Percentiles rank a stretch among this genome's conserved stretches.
Evolutionary conservation across 1,139 yeast species (phyloP).

Genomic region (Nadsonia commutata): DNA sequence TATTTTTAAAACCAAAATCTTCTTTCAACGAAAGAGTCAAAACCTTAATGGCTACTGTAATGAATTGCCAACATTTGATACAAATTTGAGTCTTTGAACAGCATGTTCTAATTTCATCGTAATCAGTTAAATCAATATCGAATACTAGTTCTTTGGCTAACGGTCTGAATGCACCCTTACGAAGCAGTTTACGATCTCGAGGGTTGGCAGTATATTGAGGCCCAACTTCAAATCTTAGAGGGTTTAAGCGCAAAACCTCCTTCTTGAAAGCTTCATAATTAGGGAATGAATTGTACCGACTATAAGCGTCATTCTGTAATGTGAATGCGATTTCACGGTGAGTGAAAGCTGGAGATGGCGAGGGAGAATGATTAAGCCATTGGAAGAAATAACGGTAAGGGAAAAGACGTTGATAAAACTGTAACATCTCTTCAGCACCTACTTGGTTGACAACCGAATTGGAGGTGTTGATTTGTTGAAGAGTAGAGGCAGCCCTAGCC

Average conservation of each 20-base stretch:
- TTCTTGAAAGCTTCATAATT: constrained; percentile 59
- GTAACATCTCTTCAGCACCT: constrained; percentile 9
- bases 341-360: constrained; percentile 46
- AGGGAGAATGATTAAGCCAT: constrained; percentile 82
- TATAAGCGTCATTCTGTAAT: constrained; percentile 57
- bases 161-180: constrained; percentile 71
- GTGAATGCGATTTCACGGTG: constrained; percentile 93
- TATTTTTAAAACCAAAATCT: constrained; percentile 79
- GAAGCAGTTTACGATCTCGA: constrained; percentile 61
- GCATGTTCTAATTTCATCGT: constrained; percentile 87
- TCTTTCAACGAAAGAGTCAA: constrained; percentile 58
- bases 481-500: too few species aligned
- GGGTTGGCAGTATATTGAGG: constrained; percentile 86
- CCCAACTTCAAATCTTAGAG: constrained; percentile 90
- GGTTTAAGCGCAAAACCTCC: constrained; percentile 58
- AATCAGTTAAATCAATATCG: constrained; percentile 96
- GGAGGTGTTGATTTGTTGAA: too few species aligned
- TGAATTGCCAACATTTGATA: constrained; percentile 84
- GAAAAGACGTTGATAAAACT: constrained; percentile 51
- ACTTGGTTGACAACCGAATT: constrained; percentile 9
- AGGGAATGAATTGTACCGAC: constrained; percentile 70
- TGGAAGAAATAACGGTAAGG: constrained; percentile 57
- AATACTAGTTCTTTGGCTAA: constrained; percentile 76
- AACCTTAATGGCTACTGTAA: constrained; percentile 71
- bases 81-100: constrained; percentile 81